Conservation (phyloP, 768 basidiomycete species). For the Boletus sensibilis region DNA sequence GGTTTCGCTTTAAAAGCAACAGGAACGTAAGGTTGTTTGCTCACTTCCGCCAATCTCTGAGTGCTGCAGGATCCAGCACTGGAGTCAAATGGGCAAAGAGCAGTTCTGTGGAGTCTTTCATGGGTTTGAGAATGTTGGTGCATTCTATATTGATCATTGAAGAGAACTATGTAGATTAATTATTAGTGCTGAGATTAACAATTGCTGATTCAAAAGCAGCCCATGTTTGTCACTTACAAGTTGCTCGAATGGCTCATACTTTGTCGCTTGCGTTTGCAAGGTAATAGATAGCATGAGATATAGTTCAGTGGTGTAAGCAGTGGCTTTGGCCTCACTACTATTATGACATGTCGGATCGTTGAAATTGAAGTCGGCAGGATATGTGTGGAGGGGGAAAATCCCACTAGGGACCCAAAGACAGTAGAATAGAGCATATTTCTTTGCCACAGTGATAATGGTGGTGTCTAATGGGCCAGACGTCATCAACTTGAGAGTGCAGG, state of each 20-base stretch:
- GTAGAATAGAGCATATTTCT: neutral
- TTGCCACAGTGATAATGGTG: neutral
- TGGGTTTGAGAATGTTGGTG: neutral
- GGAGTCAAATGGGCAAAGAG: neutral
- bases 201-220: no score
- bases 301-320: neutral
- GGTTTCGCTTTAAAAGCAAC: neutral
- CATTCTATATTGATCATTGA: neutral
- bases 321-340: neutral
- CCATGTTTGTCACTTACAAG: no score
- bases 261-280: neutral
- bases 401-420: neutral
- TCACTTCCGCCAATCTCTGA: neutral
- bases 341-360: neutral
- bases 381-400: neutral
- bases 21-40: neutral
- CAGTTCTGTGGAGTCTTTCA: neutral
- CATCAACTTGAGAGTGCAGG: neutral
- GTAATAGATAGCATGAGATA: neutral
- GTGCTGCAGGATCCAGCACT: neutral
- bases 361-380: neutral
- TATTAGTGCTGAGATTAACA: no score
- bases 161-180: neutral
- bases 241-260: neutral
- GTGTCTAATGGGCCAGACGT: neutral